These are phyloP conservation scores for Penicillium sp. DNA, from an alignment of 2,329 filamentous ascomycete species.

Conservation along the genomic window DNA sequence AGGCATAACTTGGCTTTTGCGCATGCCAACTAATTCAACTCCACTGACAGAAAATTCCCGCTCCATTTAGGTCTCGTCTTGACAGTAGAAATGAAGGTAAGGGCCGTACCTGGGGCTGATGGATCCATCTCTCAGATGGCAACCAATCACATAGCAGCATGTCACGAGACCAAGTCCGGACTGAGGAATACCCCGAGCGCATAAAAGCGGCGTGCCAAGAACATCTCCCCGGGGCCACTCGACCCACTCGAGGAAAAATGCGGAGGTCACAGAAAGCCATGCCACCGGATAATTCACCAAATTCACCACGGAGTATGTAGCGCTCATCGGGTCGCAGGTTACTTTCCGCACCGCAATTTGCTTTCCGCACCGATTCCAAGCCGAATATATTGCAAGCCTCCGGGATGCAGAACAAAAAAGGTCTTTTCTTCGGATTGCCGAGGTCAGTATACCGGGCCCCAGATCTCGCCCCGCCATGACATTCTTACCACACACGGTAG, in stretches of 20 bases:
- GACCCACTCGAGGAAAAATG: not conserved
- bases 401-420: not conserved
- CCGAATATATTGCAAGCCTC: not conserved
- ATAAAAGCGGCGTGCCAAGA: not conserved
- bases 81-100: not conserved
- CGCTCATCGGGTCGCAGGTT: not conserved
- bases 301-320: not conserved
- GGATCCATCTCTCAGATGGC: not conserved
- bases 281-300: not conserved
- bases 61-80: no score
- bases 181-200: not conserved
- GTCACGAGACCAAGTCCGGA: not conserved
- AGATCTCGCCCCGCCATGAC: slow-evolving; percentile 1
- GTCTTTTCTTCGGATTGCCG: not conserved
- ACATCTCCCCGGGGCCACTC: not conserved
- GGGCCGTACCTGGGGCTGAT: not conserved
- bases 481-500: not conserved
- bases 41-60: no score
- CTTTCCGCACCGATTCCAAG: not conserved
- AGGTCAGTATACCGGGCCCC: not conserved
- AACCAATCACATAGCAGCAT: not conserved
- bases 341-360: not conserved
- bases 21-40: no score
- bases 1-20: no score
- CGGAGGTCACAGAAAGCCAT: not conserved